Evolutionary conservation across 805 yeast genomes (phyloP), one percentile per base, ranked within the genome.

Genomic region (Tetrapisispora nanseiensis): DNA sequence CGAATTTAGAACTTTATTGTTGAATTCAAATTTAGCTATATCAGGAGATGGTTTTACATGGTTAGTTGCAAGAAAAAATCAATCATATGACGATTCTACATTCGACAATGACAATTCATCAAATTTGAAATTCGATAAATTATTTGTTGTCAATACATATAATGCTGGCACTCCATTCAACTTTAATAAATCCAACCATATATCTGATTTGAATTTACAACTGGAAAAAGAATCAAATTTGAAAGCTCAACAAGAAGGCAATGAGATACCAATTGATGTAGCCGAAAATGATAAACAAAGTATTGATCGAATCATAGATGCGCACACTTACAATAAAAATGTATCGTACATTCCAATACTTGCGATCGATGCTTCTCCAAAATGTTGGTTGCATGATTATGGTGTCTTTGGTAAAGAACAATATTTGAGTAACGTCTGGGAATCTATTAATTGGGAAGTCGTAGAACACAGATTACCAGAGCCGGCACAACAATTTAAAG

Each of bases 1-100:
- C 13, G 94, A 86, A 58, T 80, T 92, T 58, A 73, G 82, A 51
- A 75, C 83, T 1, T 70, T 85, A 37, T 62, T 92, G 34, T 56
- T 84, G 45, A 74, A 76, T 44, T 78, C 92, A 1, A 86, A 90
- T 10, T 64, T 69, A 39, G 73, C 82, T 4, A 75, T 86, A 46
- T 77, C 81, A 46, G 97, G 97, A 39, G 90, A 86, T 61, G 98
- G 98, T 3, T 79, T 73, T 63, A 83, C 89, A 10, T 92, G 97
- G 92, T 67, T 92, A 16, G 80, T 87, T 19, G 94, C 90, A 9
- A 64, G 69, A 46, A 56, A 59, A 42, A 48, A 46, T 27, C 39
- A 46, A 27, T 34, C 44, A 9, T 38, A 39, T 16, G 49, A 50
- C n/a, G 44, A 37, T 26, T 27, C 44, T 8, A 24, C 12, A 3